Percentiles rank a stretch among this genome's conserved stretches.
phyloP scores from a whole-genome alignment of 164 flowering plant species.

The Chloranthus sessilifolius region DNA sequence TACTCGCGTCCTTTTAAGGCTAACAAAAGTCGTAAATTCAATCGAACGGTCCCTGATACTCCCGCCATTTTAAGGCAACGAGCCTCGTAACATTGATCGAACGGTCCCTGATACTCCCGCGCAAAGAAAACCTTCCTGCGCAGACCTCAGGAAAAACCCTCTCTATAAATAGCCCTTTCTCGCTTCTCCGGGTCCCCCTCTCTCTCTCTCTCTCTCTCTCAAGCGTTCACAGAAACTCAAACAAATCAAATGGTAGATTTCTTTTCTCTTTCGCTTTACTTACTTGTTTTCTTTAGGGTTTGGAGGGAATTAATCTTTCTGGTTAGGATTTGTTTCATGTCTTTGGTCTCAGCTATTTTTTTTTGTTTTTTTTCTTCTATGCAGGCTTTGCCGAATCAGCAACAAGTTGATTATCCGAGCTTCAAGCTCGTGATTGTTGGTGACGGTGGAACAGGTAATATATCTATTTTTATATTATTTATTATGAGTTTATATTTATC shows the following conservation, averaged over 20 bases:
- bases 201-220: too few species aligned
- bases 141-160: too few species aligned
- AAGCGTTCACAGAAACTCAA: too few species aligned
- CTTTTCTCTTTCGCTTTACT: not conserved
- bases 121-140: too few species aligned
- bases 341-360: not conserved
- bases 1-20: too few species aligned
- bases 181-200: too few species aligned
- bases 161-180: too few species aligned
- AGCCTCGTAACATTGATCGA: too few species aligned
- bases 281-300: not conserved
- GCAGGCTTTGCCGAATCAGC: conserved; percentile 19
- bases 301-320: not conserved
- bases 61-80: too few species aligned
- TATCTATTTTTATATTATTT: not conserved
- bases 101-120: too few species aligned
- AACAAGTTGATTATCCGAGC: conserved; percentile 23
- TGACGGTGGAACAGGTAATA: conserved; percentile 20
- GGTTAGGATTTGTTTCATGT: not conserved
- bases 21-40: too few species aligned
- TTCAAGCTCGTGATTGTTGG: conserved; percentile 33
- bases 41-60: too few species aligned
- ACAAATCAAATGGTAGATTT: conserved; percentile 1
- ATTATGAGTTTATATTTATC: not conserved
- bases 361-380: not conserved